Percentiles rank a stretch among this genome's conserved stretches.
Evolutionary conservation across 2,329 filamentous ascomycete species (phyloP).

Genomic region (Aspergillus alliaceus): DNA sequence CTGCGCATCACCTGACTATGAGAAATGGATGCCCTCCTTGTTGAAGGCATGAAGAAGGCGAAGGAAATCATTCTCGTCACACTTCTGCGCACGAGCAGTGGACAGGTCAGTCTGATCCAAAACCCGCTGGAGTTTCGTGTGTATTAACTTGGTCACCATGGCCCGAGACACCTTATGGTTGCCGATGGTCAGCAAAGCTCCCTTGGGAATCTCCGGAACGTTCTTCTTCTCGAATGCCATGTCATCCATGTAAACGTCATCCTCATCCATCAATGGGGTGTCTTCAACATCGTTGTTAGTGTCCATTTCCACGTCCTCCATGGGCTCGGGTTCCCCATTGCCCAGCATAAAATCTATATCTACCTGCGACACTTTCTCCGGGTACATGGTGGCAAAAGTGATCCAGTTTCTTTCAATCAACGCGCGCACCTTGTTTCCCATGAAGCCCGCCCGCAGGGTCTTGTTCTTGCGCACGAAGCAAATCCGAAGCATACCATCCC

Average conservation of each 20-base stretch:
- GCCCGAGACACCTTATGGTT: constrained; percentile 68
- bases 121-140: constrained; percentile 76
- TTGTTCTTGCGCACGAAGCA: constrained; percentile 89
- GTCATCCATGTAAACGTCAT: constrained; percentile 47
- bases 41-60: constrained; percentile 68
- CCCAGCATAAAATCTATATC: constrained; percentile 48
- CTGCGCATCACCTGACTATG: background rate
- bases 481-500: constrained; percentile 84
- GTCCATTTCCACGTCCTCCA: constrained; percentile 22
- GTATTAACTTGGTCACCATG: constrained; percentile 71
- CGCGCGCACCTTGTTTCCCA: constrained; percentile 62
- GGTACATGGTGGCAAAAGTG: constrained; percentile 19
- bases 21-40: constrained; percentile 20
- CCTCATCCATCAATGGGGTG: constrained; percentile 46
- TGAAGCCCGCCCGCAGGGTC: constrained; percentile 73
- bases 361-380: constrained; percentile 48
- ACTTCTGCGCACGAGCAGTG: constrained; percentile 74
- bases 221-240: constrained; percentile 24
- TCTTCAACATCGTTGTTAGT: constrained; percentile 35
- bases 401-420: constrained; percentile 19
- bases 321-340: constrained; percentile 5
- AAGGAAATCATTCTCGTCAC: constrained; percentile 85
- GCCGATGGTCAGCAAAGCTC: constrained; percentile 41
- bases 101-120: constrained; percentile 73
- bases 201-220: constrained; percentile 59